Percentiles rank a stretch among this genome's conserved stretches.
Evolutionary conservation across 106 monocot genomes (phyloP).

Genomic region (Acorus calamus): DNA sequence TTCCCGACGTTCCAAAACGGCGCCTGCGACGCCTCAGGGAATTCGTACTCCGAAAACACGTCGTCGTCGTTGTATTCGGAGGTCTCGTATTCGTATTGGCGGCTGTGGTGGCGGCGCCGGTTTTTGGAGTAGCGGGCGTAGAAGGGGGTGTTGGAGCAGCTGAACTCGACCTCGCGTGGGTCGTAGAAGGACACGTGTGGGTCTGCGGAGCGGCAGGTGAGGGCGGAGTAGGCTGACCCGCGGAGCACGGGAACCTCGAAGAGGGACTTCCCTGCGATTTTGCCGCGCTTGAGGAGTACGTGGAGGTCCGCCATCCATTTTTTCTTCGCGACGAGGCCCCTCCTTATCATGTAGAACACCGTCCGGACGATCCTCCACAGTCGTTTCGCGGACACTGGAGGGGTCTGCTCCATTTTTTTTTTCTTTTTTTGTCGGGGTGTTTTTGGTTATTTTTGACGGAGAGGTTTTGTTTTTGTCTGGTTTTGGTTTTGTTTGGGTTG

Average conservation of each 20-base stretch:
- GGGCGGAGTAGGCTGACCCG: neutral
- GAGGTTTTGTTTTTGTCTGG: too few relatives aligned
- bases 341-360: constrained; percentile 22
- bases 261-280: constrained; percentile 28
- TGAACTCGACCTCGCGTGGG: constrained; percentile 48
- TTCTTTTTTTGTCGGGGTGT: too few relatives aligned
- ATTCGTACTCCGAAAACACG: neutral
- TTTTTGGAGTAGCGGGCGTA: constrained; percentile 1
- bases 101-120: neutral
- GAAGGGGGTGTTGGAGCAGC: constrained; percentile 52
- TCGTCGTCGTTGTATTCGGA: constrained; percentile 28
- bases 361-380: constrained; percentile 18
- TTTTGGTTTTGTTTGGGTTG: too few relatives aligned
- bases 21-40: neutral
- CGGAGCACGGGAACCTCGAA: constrained; percentile 11
- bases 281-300: constrained; percentile 28
- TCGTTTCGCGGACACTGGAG: constrained; percentile 6
- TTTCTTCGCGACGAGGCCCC: constrained; percentile 21
- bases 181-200: constrained; percentile 22
- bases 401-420: too few relatives aligned
- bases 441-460: too few relatives aligned
- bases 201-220: constrained; percentile 26
- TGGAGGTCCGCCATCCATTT: constrained; percentile 32
- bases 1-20: neutral
- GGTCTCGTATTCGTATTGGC: neutral